Percentiles rank a stretch among this genome's conserved stretches.
Evolutionary conservation across 768 basidiomycete species (phyloP).

Genomic region (Arthromyces matolae): DNA sequence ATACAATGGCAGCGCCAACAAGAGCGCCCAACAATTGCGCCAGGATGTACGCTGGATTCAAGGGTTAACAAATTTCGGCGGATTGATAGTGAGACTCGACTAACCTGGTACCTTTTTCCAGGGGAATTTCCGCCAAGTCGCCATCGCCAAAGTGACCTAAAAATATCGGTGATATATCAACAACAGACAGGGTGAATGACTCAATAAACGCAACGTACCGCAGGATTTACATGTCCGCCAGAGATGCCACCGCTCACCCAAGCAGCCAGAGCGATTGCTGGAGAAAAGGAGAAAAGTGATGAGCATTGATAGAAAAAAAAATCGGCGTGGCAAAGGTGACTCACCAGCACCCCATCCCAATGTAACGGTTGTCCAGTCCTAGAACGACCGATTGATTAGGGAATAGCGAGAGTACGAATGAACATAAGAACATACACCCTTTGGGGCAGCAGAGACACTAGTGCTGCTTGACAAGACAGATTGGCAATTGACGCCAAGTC

Average conservation of each 20-base stretch:
- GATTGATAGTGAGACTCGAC: neutral
- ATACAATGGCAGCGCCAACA: slow-evolving; percentile 53
- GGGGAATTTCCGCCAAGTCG: slow-evolving; percentile 61
- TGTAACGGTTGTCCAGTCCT: slow-evolving; percentile 40
- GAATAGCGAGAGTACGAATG: too few relatives aligned
- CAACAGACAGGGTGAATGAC: neutral
- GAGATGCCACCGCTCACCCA: slow-evolving; percentile 47
- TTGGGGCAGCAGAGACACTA: slow-evolving; percentile 35
- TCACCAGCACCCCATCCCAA: slow-evolving; percentile 44
- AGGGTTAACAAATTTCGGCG: too few relatives aligned
- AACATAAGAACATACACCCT: slow-evolving; percentile 38
- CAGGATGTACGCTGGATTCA: slow-evolving; percentile 41
- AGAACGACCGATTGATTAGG: too few relatives aligned
- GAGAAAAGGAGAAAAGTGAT: neutral
- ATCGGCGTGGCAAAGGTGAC: neutral
- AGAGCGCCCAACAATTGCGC: slow-evolving; percentile 63
- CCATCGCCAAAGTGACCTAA: slow-evolving; percentile 61
- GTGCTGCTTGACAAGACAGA: slow-evolving; percentile 40
- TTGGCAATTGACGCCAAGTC: slow-evolving; percentile 47
- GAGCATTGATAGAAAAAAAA: neutral
- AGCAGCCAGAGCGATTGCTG: slow-evolving; percentile 43
- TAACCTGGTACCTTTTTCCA: slow-evolving; percentile 63
- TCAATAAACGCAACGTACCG: too few relatives aligned
- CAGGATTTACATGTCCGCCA: slow-evolving; percentile 45
- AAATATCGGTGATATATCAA: neutral